Evolutionary conservation across 805 yeast species (phyloP).

Genomic region (Cyberlindnera veronae): DNA sequence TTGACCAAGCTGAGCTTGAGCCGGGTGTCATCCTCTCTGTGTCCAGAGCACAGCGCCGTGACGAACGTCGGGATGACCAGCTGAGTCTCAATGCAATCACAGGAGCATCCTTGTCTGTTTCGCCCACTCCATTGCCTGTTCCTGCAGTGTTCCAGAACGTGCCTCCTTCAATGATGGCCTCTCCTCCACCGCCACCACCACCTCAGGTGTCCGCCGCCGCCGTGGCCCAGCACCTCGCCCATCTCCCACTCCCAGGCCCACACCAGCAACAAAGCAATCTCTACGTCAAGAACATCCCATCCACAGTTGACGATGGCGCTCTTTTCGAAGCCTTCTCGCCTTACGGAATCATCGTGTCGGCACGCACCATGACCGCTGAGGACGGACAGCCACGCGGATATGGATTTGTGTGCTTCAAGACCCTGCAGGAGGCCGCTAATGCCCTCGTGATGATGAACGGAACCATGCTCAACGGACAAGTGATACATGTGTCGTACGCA

Average conservation of each 20-base stretch:
- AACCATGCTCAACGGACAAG: conserved; percentile 46
- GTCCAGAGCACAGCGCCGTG: conserved; percentile 44
- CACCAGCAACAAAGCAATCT: conserved; percentile 62
- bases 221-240: conserved; percentile 1
- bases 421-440: conserved; percentile 56
- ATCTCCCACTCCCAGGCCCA: conserved; percentile 41
- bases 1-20: conserved; percentile 42
- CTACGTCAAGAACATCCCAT: conserved; percentile 59
- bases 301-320: conserved; percentile 48
- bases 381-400: conserved; percentile 55
- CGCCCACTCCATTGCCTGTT: conserved; percentile 9
- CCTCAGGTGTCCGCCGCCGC: neutral
- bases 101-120: neutral
- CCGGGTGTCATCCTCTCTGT: conserved; percentile 31
- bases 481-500: conserved; percentile 66
- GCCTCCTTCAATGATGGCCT: conserved; percentile 2
- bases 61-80: no score
- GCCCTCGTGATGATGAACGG: conserved; percentile 68
- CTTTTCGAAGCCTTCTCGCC: conserved; percentile 37
- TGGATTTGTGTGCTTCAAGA: conserved; percentile 72
- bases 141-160: conserved; percentile 7
- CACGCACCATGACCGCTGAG: conserved; percentile 46
- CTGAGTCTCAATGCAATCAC: no score
- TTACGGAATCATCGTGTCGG: conserved; percentile 49
- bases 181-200: neutral